A percentile compares a stretch with the other conserved stretches of the same genome.
phyloP scores from a whole-genome alignment of 805 yeast genomes.

The Wickerhamiella bombiphila region DNA sequence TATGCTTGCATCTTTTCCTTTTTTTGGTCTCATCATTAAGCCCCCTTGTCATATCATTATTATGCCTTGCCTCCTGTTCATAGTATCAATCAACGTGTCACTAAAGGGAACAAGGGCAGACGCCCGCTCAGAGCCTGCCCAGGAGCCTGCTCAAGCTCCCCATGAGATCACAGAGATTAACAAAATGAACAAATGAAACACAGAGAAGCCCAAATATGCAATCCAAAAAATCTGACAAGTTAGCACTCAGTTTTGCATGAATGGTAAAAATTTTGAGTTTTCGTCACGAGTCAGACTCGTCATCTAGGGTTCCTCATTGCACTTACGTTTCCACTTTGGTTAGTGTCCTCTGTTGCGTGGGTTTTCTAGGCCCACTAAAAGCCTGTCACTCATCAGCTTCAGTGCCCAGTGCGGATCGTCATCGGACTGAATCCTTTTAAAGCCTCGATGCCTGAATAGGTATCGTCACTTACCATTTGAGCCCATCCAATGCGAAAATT shows the following conservation, averaged over 20 bases:
- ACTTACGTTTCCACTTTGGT: conserved; percentile 18
- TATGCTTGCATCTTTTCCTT: conserved; percentile 99
- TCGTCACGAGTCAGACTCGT: conserved; percentile 99
- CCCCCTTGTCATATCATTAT: too few species aligned
- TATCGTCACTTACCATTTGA: too few species aligned
- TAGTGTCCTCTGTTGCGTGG: conserved; percentile 60
- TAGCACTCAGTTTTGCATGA: conserved; percentile 74
- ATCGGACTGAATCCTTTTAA: conserved; percentile 27
- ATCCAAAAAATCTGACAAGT: conserved; percentile 6
- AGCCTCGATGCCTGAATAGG: too few species aligned
- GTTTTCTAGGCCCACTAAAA: conserved; percentile 97
- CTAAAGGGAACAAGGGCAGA: too few species aligned
- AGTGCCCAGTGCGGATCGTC: conserved; percentile 99
- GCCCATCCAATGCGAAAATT: too few species aligned
- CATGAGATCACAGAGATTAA: too few species aligned
- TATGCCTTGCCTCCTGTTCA: too few species aligned
- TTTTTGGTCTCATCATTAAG: conserved; percentile 50
- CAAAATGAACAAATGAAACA: too few species aligned
- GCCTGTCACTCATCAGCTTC: conserved; percentile 88
- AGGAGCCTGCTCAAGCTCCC: too few species aligned
- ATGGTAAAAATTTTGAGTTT: conserved; percentile 60
- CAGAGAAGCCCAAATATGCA: too few species aligned
- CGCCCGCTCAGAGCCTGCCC: too few species aligned
- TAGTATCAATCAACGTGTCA: too few species aligned
- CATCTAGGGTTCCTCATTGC: conserved; percentile 61